Evolutionary conservation across 1,284 basidiomycete genomes (phyloP).

Genomic region (Cryptococcus sp.): DNA sequence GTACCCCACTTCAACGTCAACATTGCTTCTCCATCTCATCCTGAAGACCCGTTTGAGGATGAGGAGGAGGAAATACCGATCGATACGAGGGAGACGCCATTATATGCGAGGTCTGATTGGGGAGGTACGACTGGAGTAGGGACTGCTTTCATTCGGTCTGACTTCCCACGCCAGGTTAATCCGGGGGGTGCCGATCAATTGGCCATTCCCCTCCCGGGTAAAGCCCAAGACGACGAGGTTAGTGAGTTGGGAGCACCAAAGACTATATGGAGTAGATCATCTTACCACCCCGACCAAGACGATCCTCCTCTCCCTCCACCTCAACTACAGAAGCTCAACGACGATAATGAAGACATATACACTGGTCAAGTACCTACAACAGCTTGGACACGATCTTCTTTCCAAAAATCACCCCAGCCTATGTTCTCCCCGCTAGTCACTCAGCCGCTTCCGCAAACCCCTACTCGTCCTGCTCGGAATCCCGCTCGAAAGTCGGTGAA

Average conservation of each 20-base stretch:
- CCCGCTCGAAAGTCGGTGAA: not conserved
- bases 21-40: not conserved
- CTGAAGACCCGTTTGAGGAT: not conserved
- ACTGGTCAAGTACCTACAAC: conserved; percentile 2
- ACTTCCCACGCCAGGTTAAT: not conserved
- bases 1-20: not conserved
- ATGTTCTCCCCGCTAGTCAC: no score
- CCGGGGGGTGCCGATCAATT: not conserved
- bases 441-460: not conserved
- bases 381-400: conserved; percentile 14
- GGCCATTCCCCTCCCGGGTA: no score
- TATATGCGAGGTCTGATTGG: conserved; percentile 28
- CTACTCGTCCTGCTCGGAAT: not conserved
- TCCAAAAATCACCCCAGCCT: conserved; percentile 3
- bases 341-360: not conserved
- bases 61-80: conserved; percentile 1
- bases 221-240: not conserved
- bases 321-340: not conserved
- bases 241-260: not conserved
- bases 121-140: not conserved
- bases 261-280: not conserved
- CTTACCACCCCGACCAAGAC: not conserved
- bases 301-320: not conserved
- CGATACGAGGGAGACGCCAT: conserved; percentile 13
- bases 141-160: not conserved